A percentile compares a stretch with the other conserved stretches of the same genome.
Evolutionary conservation across 495 filamentous ascomycete genomes (phyloP).

Genomic region (Penicillium goetzii): DNA sequence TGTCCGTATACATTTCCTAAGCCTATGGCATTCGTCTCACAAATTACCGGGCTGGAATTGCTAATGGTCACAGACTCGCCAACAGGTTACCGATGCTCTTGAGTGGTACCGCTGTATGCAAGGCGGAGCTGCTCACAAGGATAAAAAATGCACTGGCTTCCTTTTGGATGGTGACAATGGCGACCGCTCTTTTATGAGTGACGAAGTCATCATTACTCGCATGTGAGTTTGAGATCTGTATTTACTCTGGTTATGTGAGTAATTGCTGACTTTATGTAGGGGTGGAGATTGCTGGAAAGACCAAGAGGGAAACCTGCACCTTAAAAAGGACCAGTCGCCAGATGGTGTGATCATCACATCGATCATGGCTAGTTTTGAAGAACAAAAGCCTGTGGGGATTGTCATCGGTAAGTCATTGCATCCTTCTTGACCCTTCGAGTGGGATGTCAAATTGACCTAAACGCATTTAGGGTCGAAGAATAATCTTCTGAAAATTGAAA

Average conservation of each 20-base stretch:
- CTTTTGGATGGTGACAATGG: slow-evolving; percentile 64
- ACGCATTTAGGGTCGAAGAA: slow-evolving; percentile 55
- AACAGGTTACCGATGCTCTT: slow-evolving; percentile 67
- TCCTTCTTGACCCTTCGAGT: neutral
- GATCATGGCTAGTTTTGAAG: slow-evolving; percentile 34
- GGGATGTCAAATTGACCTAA: neutral
- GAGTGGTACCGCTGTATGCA: slow-evolving; percentile 68
- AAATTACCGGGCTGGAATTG: neutral
- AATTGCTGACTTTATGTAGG: slow-evolving; percentile 42
- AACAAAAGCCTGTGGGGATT: slow-evolving; percentile 52
- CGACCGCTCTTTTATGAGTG: slow-evolving; percentile 60
- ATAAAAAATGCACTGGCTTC: slow-evolving; percentile 52
- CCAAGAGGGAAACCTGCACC: slow-evolving; percentile 46
- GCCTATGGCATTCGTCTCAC: neutral
- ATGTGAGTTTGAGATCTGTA: slow-evolving; percentile 51
- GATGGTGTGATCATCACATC: slow-evolving; percentile 38
- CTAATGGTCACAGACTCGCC: slow-evolving; percentile 46
- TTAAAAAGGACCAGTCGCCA: slow-evolving; percentile 46
- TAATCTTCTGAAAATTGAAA: slow-evolving; percentile 50
- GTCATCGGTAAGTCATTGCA: slow-evolving; percentile 57
- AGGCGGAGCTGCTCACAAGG: slow-evolving; percentile 56
- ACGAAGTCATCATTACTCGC: slow-evolving; percentile 68
- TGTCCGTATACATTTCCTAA: neutral
- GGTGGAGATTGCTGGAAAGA: slow-evolving; percentile 53
- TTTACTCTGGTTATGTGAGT: neutral